phyloP scores from a whole-genome alignment of 495 filamentous ascomycete genomes.

The Penicillium atrosanguineum region DNA sequence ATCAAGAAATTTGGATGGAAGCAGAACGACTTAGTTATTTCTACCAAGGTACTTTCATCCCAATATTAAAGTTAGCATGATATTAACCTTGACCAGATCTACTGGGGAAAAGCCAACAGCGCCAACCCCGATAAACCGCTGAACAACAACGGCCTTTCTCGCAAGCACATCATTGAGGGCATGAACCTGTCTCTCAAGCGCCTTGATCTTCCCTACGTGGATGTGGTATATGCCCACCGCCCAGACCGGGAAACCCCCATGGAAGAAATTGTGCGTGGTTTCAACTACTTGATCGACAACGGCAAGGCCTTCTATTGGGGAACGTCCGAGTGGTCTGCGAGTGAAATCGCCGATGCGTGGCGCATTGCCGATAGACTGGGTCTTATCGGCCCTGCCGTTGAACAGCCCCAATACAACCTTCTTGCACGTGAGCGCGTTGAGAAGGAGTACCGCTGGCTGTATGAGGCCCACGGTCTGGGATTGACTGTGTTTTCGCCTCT shows the following conservation, averaged over 20 bases:
- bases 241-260: slow-evolving; percentile 81
- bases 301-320: slow-evolving; percentile 91
- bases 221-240: slow-evolving; percentile 81
- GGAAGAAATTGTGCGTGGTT: slow-evolving; percentile 81
- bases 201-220: slow-evolving; percentile 68
- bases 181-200: slow-evolving; percentile 62
- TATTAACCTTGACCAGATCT: slow-evolving; percentile 45
- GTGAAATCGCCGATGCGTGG: slow-evolving; percentile 77
- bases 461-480: slow-evolving; percentile 62
- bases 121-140: slow-evolving; percentile 59
- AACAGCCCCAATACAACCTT: slow-evolving; percentile 86
- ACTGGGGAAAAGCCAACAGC: slow-evolving; percentile 63
- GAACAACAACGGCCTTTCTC: slow-evolving; percentile 74
- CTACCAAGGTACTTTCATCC: slow-evolving; percentile 62
- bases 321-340: slow-evolving; percentile 81
- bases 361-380: slow-evolving; percentile 68
- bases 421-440: slow-evolving; percentile 71
- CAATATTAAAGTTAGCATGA: not conserved
- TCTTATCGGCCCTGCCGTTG: slow-evolving; percentile 77
- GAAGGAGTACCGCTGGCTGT: slow-evolving; percentile 67
- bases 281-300: slow-evolving; percentile 75
- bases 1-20: slow-evolving; percentile 63
- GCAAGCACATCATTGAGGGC: slow-evolving; percentile 82
- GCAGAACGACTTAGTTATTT: slow-evolving; percentile 78
- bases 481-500: slow-evolving; percentile 74